Evolutionary conservation across 2,329 filamentous ascomycete species (phyloP), one percentile per base, ranked within the genome.

Genomic region (Aspergillus caelatus): DNA sequence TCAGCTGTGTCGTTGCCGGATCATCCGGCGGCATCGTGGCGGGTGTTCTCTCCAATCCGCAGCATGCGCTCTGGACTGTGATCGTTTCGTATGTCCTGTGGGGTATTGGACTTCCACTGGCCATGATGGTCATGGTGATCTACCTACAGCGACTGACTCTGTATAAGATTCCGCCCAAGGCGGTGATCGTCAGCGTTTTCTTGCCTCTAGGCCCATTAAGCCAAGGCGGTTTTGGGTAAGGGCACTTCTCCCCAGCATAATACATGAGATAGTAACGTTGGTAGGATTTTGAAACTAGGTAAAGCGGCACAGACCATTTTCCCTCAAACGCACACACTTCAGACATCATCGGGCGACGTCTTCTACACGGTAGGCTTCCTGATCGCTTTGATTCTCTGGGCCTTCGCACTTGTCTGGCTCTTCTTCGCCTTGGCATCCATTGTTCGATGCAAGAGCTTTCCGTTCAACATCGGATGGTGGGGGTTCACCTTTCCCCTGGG

Each of bases 101-200:
- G 88, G 89, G 89, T 0, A 86, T 89, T 58, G 87, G 88, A 2
- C 78, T 84, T 1, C 84, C 85, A 0, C 77, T 92, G 53, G 85
- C 88, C 0, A 82, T 89, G 75, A 85, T 86, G 65, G 84, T 91
- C 9, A 81, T 91, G 48, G 86, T 86, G 6, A 85, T 92, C 55
- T 92, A 92, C 77, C 89, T 91, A 67, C 86, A 89, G 62, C 87
- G 89, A 16, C 81, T 93, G 28, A 88, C 86, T 3, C 74, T 91
- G 2, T 85, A 92, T 76, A 87, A 88, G 46, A 80, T 92, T n/a
- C 90, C 89, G 0, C 85, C 88, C 1, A 85, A 85, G 64, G 89
- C 90, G 65, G 85, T 89, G 60, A 88, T 92, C 50, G 88, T 91
- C 11, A 89, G 85, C 3, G 86, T 88, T 1, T 91, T 91, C 70